These are phyloP conservation scores for Trichosanthes truncata DNA, from an alignment of 306 rosid genomes.

Conservation along the genomic window DNA sequence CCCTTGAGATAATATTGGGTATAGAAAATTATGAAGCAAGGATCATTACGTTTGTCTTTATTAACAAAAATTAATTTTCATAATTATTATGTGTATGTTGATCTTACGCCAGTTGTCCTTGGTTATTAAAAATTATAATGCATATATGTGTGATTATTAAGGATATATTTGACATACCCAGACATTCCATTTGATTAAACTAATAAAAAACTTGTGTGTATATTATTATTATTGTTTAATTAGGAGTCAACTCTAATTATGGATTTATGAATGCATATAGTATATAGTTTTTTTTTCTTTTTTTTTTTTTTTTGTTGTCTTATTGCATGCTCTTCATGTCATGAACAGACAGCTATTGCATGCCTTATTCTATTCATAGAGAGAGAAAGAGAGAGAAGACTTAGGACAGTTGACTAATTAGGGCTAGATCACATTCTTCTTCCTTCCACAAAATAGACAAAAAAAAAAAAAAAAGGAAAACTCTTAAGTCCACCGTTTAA, in stretches of 20 bases:
- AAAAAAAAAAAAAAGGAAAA: neutral
- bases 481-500: neutral
- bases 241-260: slow-evolving; percentile 7
- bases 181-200: neutral
- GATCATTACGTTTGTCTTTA: neutral
- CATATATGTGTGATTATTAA: neutral
- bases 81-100: neutral
- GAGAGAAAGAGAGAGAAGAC: neutral
- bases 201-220: neutral
- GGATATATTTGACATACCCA: neutral
- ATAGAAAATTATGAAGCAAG: neutral
- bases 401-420: slow-evolving; percentile 6
- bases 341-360: slow-evolving; percentile 9
- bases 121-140: neutral
- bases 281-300: neutral
- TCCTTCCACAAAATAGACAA: neutral
- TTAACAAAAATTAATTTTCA: neutral
- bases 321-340: slow-evolving; percentile 5
- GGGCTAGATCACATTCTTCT: neutral
- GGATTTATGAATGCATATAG: neutral
- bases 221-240: neutral
- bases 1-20: neutral
- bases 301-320: neutral
- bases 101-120: neutral
- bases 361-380: neutral